Base-by-base conservation (phyloP, 2,329 filamentous ascomycete species). In the Nothopassalora personata region DNA sequence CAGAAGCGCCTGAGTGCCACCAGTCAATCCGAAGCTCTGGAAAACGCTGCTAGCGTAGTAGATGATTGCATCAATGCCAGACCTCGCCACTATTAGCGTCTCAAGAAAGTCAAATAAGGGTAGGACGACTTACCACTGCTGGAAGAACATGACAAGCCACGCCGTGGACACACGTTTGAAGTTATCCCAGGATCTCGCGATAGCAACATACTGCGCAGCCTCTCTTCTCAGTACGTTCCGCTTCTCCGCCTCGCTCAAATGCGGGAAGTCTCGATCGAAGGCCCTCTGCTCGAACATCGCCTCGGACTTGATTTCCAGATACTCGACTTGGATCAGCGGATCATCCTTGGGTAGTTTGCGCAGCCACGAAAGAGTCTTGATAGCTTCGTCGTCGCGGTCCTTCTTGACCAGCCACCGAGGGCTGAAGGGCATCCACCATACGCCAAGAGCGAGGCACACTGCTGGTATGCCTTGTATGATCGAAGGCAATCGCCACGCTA, bases 101-200 rank as follows among this genome's bases (percentile, higher is more conserved):
- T 23, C 23, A 23, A 23, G 23, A 23, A 23, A 3, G 23, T 23
- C 23, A 23, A 23, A 23, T 23, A 23, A 23, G 23, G 23, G 23
- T 23, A 23, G 23, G 23, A 23, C 23, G 23, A 23, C 23, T 23
- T 47, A 54, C 47, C 76, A 72, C 60, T 78, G 76, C 11, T 74
- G 82, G 67, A 84, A 85, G 67, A 85, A 84, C 75, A 81, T 80
- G 13, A 85, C 79, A 1, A 67, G 53, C 80, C 79, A 80, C 5
- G 73, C 69, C 1, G 69, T 67, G 1, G 80, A 30, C 58, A 81
- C 79, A 0, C 81, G 74, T 59, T 74, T 77, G 50, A 76, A 58
- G 1, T 65, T 64, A 13, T 68, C 60, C 58, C 58, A 57, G 65
- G 74, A 57, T 53, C 65, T 23, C 11, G 43, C 50, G 49, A 61